Conservation (phyloP, 768 basidiomycete genomes). For the Lactarius evosmus region DNA sequence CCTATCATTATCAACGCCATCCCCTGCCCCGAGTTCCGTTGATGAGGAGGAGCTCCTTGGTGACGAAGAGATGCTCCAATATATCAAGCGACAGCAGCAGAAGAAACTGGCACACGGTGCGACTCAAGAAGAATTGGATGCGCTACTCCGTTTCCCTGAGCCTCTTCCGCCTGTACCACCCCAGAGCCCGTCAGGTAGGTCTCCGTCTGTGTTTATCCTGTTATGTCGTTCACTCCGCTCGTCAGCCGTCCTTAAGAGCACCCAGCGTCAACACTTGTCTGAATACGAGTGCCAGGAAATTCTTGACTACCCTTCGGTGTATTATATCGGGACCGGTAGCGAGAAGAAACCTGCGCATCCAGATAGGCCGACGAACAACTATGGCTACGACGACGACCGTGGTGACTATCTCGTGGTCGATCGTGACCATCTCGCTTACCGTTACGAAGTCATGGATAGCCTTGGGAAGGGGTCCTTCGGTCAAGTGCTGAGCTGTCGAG, state of each 20-base stretch:
- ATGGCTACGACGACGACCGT: constrained; percentile 96
- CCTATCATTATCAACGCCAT: constrained; percentile 78
- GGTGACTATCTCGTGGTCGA: constrained; percentile 92
- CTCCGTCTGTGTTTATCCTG: background rate
- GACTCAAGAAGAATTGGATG: constrained; percentile 83
- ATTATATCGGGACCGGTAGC: constrained; percentile 74
- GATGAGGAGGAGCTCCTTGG: constrained; percentile 87
- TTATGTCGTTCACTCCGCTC: background rate
- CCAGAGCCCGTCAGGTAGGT: constrained; percentile 67
- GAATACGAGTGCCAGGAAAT: constrained; percentile 91
- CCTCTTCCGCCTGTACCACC: constrained; percentile 69
- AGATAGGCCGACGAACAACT: constrained; percentile 77
- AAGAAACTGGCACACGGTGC: constrained; percentile 83
- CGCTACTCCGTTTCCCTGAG: constrained; percentile 89
- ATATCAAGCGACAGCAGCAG: constrained; percentile 85
- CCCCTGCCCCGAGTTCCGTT: constrained; percentile 70
- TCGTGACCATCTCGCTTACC: constrained; percentile 91
- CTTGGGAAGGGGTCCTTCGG: constrained; percentile 99
- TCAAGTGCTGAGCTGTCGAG: constrained; percentile 92
- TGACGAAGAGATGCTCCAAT: constrained; percentile 97
- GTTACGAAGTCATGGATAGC: constrained; percentile 91
- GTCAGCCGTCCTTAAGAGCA: constrained; percentile 62
- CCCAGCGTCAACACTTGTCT: constrained; percentile 69
- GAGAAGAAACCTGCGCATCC: constrained; percentile 79
- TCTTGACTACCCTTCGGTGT: constrained; percentile 79